These are phyloP conservation scores for Plectosphaerella cucumerina DNA, from an alignment of 2,329 filamentous ascomycete genomes.

Conservation along the genomic window DNA sequence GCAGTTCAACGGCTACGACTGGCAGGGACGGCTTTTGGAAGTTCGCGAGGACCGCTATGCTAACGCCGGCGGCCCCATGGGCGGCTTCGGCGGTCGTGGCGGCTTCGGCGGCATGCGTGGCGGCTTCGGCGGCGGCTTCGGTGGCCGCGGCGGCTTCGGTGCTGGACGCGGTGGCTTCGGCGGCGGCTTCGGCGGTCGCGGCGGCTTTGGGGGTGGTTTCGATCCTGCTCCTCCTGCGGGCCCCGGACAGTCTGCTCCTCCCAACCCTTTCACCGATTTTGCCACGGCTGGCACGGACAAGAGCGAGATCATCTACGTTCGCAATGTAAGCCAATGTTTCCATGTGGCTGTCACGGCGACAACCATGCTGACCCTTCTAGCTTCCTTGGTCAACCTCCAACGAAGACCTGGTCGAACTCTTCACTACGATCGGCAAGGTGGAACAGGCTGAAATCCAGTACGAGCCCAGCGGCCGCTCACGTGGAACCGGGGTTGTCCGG, in stretches of 20 bases:
- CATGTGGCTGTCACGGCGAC: no score
- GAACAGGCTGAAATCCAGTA: constrained; percentile 99
- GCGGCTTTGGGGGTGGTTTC: constrained; percentile 37
- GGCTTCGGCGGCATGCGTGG: constrained; percentile 56
- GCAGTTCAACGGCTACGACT: constrained; percentile 98
- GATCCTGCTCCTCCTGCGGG: constrained; percentile 46
- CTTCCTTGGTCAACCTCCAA: constrained; percentile 99
- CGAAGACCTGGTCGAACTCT: constrained; percentile 92
- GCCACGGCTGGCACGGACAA: constrained; percentile 83
- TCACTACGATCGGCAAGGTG: constrained; percentile 96
- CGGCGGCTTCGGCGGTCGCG: constrained; percentile 38
- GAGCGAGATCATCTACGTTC: constrained; percentile 84
- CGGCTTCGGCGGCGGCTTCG: constrained; percentile 55
- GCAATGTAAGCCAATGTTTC: constrained; percentile 68
- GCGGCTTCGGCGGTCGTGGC: constrained; percentile 51
- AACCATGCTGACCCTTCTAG: constrained; percentile 40
- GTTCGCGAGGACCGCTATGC: constrained; percentile 96
- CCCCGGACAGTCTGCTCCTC: constrained; percentile 40
- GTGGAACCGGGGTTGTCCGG: constrained; percentile 92
- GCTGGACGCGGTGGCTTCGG: constrained; percentile 39
- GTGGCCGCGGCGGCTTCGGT: constrained; percentile 38
- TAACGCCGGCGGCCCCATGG: constrained; percentile 49
- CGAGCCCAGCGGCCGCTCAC: constrained; percentile 90
- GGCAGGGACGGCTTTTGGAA: constrained; percentile 90
- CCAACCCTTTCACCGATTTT: constrained; percentile 92